phyloP scores from a whole-genome alignment of 2,329 filamentous ascomycete species.

The Trichoderma atrobrunneum region DNA sequence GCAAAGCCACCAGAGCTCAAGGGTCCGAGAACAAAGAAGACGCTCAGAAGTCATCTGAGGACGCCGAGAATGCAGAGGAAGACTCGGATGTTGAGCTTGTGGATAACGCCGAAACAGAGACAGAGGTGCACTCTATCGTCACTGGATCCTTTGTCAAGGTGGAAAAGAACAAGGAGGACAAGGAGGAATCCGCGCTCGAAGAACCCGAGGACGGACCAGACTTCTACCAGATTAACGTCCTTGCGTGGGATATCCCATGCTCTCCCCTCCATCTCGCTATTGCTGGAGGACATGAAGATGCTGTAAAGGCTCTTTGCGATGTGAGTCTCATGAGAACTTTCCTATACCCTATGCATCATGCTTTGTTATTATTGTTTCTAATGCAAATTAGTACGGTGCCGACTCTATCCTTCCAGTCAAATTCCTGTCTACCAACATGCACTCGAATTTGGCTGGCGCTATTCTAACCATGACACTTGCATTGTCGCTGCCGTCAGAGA shows the following conservation, averaged over 20 bases:
- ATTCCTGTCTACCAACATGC: constrained; percentile 44
- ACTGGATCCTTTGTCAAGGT: constrained; percentile 77
- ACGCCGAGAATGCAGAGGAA: constrained; percentile 32
- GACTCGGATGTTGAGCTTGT: constrained; percentile 47
- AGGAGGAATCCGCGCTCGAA: constrained; percentile 47
- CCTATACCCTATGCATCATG: neutral
- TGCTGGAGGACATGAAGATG: constrained; percentile 64
- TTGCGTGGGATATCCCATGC: constrained; percentile 75
- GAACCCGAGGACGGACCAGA: constrained; percentile 67
- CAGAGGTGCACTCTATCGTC: constrained; percentile 50
- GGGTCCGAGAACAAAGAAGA: constrained; percentile 18
- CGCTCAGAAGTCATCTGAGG: constrained; percentile 25
- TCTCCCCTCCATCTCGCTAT: constrained; percentile 79
- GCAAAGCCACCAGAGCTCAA: constrained; percentile 35
- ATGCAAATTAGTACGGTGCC: constrained; percentile 61
- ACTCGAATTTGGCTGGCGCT: constrained; percentile 47
- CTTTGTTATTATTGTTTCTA: neutral
- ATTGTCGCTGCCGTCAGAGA: constrained; percentile 58
- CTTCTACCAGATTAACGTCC: constrained; percentile 72
- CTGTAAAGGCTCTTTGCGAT: constrained; percentile 66
- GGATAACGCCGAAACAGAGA: constrained; percentile 43
- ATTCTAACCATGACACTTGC: constrained; percentile 71
- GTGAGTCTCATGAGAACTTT: constrained; percentile 34
- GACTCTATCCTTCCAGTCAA: constrained; percentile 76
- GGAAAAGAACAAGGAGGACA: constrained; percentile 42